Base-by-base conservation (phyloP, 2,329 filamentous ascomycete species). In the Colletotrichum noveboracense region DNA sequence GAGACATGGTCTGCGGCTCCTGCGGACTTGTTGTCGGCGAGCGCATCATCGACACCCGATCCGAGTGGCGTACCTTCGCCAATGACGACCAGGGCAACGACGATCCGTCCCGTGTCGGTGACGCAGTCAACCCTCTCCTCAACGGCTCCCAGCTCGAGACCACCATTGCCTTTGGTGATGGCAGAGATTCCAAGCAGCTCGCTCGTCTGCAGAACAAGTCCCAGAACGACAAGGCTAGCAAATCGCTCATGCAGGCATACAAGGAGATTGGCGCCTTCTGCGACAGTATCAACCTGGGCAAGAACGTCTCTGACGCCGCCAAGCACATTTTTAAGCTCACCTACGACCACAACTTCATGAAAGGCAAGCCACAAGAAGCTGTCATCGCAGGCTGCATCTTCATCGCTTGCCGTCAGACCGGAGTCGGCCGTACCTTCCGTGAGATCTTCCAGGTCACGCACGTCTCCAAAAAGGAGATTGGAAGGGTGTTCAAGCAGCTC, bases 51-150 rank as follows among this genome's bases (percentile, higher is more conserved):
- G 97, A 99, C 83, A 97, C 95, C 76, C 94, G 97, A 77, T 98
- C 96, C 64, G 97, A 99, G 87, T 99, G 97, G 97, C 95, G 97
- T 83, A 99, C 97, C 1, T 99, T 99, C 87, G 96, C 96, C 83
- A 98, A 98, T 83, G 97, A 99, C 82, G 97, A 99, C 83, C 95
- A 98, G 84, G 95, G 95, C 81, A 96, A 95, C 82, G 97, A 98
- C 80, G 97, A 99, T 79, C 97, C 97, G 6, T 98, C 96, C 75
- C 97, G 97, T 95, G 96, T 99, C 78, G 97, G 97, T 88, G 97
- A 98, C 80, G 95, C 94, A 7, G 93, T 94, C 76, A 98, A 98
- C 82, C 94, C 95, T 70, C 92, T 99, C 58, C 90, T 98, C 74
- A 96, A 98, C 81, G 96, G 96, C 72, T 94, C 95, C 78, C 96